Percentiles rank a stretch among this genome's conserved stretches.
Conservation (phyloP, 768 basidiomycete species). For the Hygrocybe punicea region DNA sequence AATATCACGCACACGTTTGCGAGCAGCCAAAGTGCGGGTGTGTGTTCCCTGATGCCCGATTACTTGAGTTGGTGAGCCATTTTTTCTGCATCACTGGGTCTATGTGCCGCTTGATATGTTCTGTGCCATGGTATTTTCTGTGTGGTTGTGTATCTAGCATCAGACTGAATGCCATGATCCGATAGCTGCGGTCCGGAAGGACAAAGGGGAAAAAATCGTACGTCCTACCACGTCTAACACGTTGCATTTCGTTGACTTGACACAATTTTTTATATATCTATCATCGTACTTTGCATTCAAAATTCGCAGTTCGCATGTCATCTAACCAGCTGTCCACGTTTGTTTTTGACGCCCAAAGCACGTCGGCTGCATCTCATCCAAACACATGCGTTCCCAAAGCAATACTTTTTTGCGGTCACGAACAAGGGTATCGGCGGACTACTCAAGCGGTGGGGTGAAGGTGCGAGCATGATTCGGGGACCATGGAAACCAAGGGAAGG, state of each 20-base stretch:
- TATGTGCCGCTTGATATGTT: slow-evolving; percentile 5
- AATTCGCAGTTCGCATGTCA: slow-evolving; percentile 90
- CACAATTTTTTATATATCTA: not conserved
- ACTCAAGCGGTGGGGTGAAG: slow-evolving; percentile 77
- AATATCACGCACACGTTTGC: slow-evolving; percentile 81
- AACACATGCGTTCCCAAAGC: slow-evolving; percentile 78
- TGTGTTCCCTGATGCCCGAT: slow-evolving; percentile 80
- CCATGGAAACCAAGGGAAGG: slow-evolving; percentile 57
- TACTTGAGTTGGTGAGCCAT: slow-evolving; percentile 72
- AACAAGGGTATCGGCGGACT: slow-evolving; percentile 87
- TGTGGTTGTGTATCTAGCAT: slow-evolving; percentile 45
- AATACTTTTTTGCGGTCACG: slow-evolving; percentile 88
- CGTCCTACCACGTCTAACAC: too few species aligned
- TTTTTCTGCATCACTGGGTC: slow-evolving; percentile 6
- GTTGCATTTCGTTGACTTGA: slow-evolving; percentile 3
- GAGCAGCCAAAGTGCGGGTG: slow-evolving; percentile 64
- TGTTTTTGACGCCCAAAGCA: slow-evolving; percentile 69
- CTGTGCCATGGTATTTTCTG: not conserved
- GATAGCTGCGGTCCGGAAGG: slow-evolving; percentile 68
- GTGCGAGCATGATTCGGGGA: slow-evolving; percentile 72
- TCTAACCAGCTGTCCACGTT: slow-evolving; percentile 52
- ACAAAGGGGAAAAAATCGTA: slow-evolving; percentile 84
- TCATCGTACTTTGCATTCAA: too few species aligned
- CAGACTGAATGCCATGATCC: slow-evolving; percentile 89
- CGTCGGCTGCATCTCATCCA: slow-evolving; percentile 80